Evolutionary conservation across 2,329 filamentous ascomycete species (phyloP).

Genomic region (Diaporthe batatas): DNA sequence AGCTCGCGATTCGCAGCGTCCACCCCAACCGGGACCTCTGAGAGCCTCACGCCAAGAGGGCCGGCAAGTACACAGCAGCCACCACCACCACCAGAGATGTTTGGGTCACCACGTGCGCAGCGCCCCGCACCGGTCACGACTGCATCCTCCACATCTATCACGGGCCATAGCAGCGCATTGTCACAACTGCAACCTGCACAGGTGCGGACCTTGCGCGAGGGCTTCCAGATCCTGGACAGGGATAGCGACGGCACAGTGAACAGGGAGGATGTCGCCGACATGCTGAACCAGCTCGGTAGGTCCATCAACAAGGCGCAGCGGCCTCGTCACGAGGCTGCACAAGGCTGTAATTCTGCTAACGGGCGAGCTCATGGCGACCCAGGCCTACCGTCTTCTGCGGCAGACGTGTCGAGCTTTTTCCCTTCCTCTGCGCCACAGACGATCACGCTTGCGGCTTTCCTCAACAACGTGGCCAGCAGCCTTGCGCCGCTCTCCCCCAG

Average conservation of each 20-base stretch:
- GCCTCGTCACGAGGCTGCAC: constrained; percentile 23
- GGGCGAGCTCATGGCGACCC: constrained; percentile 8
- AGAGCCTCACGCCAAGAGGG: constrained; percentile 56
- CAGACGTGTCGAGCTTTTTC: constrained; percentile 86
- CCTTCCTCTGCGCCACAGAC: constrained; percentile 76
- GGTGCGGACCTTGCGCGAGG: constrained; percentile 88
- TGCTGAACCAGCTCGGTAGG: constrained; percentile 85
- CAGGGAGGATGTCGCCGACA: constrained; percentile 86
- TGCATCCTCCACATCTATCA: constrained; percentile 53
- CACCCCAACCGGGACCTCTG: constrained; percentile 44
- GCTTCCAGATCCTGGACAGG: constrained; percentile 92
- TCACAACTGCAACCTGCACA: constrained; percentile 84
- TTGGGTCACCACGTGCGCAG: constrained; percentile 54
- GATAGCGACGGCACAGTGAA: constrained; percentile 88
- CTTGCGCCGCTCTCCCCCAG: constrained; percentile 81
- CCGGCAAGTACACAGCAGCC: constrained; percentile 42
- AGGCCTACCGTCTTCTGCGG: constrained; percentile 80
- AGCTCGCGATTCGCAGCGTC: constrained; percentile 58
- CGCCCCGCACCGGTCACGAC: constrained; percentile 50
- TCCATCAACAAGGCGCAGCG: neutral
- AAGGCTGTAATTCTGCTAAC: neutral
- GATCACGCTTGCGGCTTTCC: constrained; percentile 86
- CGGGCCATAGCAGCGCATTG: constrained; percentile 67
- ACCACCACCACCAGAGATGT: constrained; percentile 49
- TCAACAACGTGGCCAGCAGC: constrained; percentile 83